Conservation (phyloP, 345 rosid genomes). For the Euphorbia lathyris region DNA sequence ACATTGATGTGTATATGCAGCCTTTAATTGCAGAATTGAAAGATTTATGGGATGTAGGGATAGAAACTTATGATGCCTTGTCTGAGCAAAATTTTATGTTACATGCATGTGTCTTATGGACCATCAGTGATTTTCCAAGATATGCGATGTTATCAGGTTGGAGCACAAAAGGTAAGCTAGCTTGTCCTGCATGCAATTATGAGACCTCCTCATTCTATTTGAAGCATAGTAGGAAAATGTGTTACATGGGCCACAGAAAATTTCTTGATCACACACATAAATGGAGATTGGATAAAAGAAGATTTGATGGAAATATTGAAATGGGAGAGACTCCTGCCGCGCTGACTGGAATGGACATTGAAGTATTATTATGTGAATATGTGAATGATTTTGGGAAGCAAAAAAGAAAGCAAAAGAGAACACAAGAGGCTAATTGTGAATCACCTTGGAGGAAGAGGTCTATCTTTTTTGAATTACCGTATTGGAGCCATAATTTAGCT, state of each 20-base stretch:
- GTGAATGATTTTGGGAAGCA: too few relatives aligned
- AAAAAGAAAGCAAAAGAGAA: too few relatives aligned
- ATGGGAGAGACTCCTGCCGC: background rate
- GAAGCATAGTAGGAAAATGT: background rate
- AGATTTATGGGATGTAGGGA: too few relatives aligned
- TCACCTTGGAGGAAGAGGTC: background rate
- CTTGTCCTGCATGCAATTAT: background rate
- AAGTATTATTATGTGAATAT: too few relatives aligned
- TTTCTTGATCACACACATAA: background rate
- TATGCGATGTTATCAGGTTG: too few relatives aligned
- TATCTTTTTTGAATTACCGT: background rate
- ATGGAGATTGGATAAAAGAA: background rate
- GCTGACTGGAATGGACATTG: background rate
- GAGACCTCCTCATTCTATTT: background rate
- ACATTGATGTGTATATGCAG: too few relatives aligned
- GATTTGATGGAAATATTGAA: background rate
- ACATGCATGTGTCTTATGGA: background rate
- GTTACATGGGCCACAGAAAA: background rate
- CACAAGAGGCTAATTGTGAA: too few relatives aligned
- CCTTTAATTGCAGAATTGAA: too few relatives aligned
- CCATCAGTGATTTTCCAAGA: background rate
- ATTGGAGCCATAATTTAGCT: background rate
- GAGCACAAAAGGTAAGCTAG: background rate
- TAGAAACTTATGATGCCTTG: too few relatives aligned
- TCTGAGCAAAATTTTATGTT: too few relatives aligned